Evolutionary conservation across 2,329 filamentous ascomycete genomes (phyloP), one percentile per base, ranked within the genome.

Genomic region (Ophidiomyces ophidiicola): DNA sequence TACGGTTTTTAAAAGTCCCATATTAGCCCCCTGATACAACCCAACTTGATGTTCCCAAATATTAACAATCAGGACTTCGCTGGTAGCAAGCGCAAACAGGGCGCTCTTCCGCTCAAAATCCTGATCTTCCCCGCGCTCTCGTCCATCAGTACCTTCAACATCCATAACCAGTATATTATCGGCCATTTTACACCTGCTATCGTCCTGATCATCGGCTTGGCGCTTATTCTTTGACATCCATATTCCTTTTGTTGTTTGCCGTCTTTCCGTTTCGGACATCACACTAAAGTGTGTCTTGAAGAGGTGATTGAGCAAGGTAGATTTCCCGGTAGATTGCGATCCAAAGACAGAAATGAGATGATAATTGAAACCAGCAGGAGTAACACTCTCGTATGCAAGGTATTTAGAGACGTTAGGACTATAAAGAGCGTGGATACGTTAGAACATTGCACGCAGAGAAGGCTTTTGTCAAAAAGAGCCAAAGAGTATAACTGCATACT

Each of bases 1-100:
- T 3, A 98, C 90, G 0, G 92, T 98, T 72, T 98, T 98, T 54
- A 98, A 69, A 53, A 98, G 65, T 6, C 90, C 90, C 90, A 98
- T 98, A 61, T 98, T 98, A 52, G 90, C 90, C 42, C 90, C 90
- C 65, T 98, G 88, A 59, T 98, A 98, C 60, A 98, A 63, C 33
- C 90, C 90, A 46, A 98, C 90, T 63, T 98, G 90, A 61, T 94
- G 88, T 64, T 98, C 90, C 90, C 90, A 98, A 50, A 98, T 93
- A 59, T 98, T 98, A 62, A 98, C 82, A 56, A 98, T 92, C 51
- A 98, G 71, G 37, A 98, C 88, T 67, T 98, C 90, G 59, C 88
- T 96, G 12, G 90, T 98, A 35, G 90, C 90, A 53, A 98, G 73
- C 36, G 90, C 90, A 64, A 98, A 98, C 14, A 98, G 73, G 17